These are phyloP conservation scores for Xerocomellus amylosporus DNA, from an alignment of 768 basidiomycete species.

Conservation along the genomic window DNA sequence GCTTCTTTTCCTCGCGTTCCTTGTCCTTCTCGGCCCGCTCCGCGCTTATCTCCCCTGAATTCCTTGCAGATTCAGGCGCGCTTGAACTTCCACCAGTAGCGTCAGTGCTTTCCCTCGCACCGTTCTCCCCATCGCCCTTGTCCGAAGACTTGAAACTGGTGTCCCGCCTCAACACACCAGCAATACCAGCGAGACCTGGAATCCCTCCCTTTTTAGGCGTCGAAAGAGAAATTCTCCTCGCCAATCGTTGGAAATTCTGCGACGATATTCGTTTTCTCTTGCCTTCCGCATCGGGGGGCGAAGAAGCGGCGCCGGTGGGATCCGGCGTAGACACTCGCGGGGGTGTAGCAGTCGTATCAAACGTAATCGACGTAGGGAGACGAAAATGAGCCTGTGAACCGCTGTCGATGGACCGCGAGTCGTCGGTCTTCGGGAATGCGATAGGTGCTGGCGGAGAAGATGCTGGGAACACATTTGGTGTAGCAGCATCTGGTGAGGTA, in stretches of 20 bases:
- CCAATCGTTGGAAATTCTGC: slow-evolving; percentile 82
- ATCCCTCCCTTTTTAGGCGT: slow-evolving; percentile 54
- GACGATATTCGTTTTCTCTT: slow-evolving; percentile 80
- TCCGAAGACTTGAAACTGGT: slow-evolving; percentile 39
- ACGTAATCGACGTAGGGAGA: slow-evolving; percentile 49
- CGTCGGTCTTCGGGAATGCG: slow-evolving; percentile 43
- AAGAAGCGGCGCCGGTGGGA: slow-evolving; percentile 51
- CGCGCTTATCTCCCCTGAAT: slow-evolving; percentile 46
- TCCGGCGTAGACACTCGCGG: slow-evolving; percentile 73
- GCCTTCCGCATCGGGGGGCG: slow-evolving; percentile 63
- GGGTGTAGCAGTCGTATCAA: slow-evolving; percentile 57
- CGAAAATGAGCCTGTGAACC: slow-evolving; percentile 27
- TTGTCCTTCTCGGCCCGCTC: slow-evolving; percentile 52
- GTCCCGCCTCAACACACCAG: slow-evolving; percentile 31
- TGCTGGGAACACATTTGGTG: slow-evolving; percentile 35
- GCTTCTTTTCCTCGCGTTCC: slow-evolving; percentile 58
- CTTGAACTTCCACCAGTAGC: slow-evolving; percentile 25
- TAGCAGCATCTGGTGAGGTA: slow-evolving; percentile 11
- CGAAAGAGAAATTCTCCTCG: slow-evolving; percentile 65
- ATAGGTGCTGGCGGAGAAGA: slow-evolving; percentile 34
- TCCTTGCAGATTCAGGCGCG: slow-evolving; percentile 41
- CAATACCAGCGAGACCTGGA: slow-evolving; percentile 28
- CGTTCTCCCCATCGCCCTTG: slow-evolving; percentile 33
- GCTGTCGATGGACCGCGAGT: slow-evolving; percentile 29
- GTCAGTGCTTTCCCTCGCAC: slow-evolving; percentile 18